Evolutionary conservation across 2,329 filamentous ascomycete genomes (phyloP).

Genomic region (Botrytis tulipae): DNA sequence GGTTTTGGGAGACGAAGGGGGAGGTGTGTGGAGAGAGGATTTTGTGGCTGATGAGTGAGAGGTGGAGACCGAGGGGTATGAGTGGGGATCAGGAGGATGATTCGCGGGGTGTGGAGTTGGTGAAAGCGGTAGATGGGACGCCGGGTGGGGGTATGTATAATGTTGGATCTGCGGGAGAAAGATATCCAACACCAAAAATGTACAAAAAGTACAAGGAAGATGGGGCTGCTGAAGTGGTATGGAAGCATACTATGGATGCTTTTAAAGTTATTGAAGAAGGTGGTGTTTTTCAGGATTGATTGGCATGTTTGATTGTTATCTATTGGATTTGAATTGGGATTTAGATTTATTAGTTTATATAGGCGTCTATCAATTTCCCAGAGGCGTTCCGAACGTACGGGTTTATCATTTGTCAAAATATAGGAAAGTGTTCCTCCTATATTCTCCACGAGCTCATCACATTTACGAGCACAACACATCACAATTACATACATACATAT

Average conservation of each 20-base stretch:
- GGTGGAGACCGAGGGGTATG: background rate
- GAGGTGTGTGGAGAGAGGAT: background rate
- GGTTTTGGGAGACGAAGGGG: background rate
- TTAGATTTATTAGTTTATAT: background rate
- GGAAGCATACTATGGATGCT: conserved; percentile 7
- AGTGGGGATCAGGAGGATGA: background rate
- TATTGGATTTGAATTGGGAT: too few relatives aligned
- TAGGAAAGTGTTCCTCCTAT: too few relatives aligned
- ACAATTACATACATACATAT: too few relatives aligned
- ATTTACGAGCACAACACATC: too few relatives aligned
- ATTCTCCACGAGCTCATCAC: too few relatives aligned
- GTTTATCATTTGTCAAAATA: too few relatives aligned
- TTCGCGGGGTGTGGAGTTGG: background rate
- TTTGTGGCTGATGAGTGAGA: background rate
- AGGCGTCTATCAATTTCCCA: background rate
- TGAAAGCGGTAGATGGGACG: background rate
- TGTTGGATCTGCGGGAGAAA: background rate
- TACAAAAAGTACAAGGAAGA: background rate
- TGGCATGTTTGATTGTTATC: background rate
- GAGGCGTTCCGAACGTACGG: too few relatives aligned
- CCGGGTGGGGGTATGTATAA: background rate
- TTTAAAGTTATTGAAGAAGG: background rate
- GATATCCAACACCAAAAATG: background rate
- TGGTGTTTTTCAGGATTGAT: background rate
- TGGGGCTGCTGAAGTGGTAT: background rate